Evolutionary conservation across 371 early-diverging fungal species (phyloP).

Genomic region (Funneliformis caledonium): DNA sequence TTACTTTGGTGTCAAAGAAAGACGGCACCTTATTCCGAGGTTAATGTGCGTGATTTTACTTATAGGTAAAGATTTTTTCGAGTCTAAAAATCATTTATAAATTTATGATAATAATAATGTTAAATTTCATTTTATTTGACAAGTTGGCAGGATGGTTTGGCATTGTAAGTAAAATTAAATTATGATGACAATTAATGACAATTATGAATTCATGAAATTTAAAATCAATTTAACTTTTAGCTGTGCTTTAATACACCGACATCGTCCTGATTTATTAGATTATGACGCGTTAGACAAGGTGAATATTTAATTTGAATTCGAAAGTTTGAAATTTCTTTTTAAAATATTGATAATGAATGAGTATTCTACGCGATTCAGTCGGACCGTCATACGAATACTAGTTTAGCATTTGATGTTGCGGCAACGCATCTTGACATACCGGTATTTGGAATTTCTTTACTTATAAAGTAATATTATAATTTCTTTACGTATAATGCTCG

Average conservation of each 20-base stretch:
- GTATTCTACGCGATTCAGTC: conserved; percentile 44
- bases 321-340: conserved; percentile 5
- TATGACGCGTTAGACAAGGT: conserved; percentile 81
- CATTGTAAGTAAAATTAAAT: conserved; percentile 67
- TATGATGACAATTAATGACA: conserved; percentile 34
- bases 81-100: not conserved
- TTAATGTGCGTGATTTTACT: conserved; percentile 86
- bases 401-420: conserved; percentile 95
- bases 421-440: conserved; percentile 89
- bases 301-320: not conserved
- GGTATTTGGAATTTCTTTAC: conserved; percentile 42
- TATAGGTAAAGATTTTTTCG: conserved; percentile 49
- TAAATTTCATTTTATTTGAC: not conserved
- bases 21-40: conserved; percentile 85
- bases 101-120: not conserved
- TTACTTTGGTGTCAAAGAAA: conserved; percentile 97
- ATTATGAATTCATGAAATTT: conserved; percentile 23
- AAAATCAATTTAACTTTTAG: conserved; percentile 44
- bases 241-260: conserved; percentile 96
- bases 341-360: not conserved
- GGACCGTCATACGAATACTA: conserved; percentile 85
- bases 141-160: conserved; percentile 94
- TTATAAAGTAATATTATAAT: not conserved
- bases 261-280: conserved; percentile 95
- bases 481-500: not conserved